Evolutionary conservation across 371 early-diverging fungal species (phyloP).

Genomic region (Mucor racemosus): DNA sequence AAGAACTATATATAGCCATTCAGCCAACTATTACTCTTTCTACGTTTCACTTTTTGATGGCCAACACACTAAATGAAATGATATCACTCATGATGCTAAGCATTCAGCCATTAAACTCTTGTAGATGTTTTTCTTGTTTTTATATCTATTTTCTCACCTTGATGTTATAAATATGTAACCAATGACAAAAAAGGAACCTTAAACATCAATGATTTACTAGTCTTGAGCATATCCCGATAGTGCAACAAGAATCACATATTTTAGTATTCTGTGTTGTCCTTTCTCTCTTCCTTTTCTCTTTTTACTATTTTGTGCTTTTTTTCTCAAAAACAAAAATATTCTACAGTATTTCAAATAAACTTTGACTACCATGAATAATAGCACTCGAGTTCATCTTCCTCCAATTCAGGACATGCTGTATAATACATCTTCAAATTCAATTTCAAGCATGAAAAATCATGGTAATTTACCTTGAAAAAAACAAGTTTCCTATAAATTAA

Average conservation of each 20-base stretch:
- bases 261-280: background rate
- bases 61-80: no score
- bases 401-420: conserved; percentile 22
- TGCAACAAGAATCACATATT: background rate
- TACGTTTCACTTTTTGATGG: no score
- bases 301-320: background rate
- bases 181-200: conserved; percentile 1
- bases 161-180: background rate
- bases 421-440: background rate
- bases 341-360: no score
- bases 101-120: no score
- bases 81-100: no score
- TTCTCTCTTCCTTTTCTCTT: conserved; percentile 1
- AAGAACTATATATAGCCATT: no score
- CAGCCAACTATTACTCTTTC: no score
- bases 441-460: background rate
- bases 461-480: background rate
- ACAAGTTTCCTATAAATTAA: background rate
- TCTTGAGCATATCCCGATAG: background rate
- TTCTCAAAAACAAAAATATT: background rate
- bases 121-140: background rate
- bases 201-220: background rate
- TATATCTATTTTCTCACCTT: background rate
- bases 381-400: conserved; percentile 14
- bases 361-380: background rate